phyloP scores from a whole-genome alignment of 2,329 filamentous ascomycete species.

The Aspergillus luchuensis region DNA sequence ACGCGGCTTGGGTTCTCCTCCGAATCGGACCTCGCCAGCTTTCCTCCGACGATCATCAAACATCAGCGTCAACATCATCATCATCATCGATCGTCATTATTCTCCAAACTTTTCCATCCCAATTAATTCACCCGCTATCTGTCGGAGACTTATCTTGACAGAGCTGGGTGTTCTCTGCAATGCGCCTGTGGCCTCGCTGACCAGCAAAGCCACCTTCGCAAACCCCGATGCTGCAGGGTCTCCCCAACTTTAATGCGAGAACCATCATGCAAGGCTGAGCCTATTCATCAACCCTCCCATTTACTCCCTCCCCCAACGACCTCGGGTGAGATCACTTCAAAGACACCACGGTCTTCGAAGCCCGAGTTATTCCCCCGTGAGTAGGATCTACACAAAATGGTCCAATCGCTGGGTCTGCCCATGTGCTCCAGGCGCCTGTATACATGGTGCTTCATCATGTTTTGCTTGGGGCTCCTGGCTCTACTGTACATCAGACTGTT shows the following conservation, averaged over 20 bases:
- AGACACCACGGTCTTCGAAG: neutral
- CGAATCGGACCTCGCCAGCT: neutral
- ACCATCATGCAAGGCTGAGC: neutral
- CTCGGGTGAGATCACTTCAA: neutral
- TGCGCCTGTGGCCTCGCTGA: neutral
- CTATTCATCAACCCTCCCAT: neutral
- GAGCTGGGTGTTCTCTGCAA: neutral
- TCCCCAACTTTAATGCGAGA: neutral
- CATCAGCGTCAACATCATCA: too few species aligned
- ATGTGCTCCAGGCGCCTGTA: neutral
- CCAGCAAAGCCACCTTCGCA: neutral
- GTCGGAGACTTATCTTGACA: neutral
- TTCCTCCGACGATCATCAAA: neutral
- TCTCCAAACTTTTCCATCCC: too few species aligned
- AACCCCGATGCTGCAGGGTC: neutral
- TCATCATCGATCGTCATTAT: too few species aligned
- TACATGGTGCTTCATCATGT: neutral
- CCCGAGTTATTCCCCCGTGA: neutral
- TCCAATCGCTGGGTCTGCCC: neutral
- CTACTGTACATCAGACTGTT: neutral
- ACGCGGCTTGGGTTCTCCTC: too few species aligned
- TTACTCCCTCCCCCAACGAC: neutral
- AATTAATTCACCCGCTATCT: too few species aligned
- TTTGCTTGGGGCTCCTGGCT: neutral
- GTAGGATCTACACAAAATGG: neutral